phyloP scores from a whole-genome alignment of 2,329 filamentous ascomycete species.

The Nakataea oryzae region DNA sequence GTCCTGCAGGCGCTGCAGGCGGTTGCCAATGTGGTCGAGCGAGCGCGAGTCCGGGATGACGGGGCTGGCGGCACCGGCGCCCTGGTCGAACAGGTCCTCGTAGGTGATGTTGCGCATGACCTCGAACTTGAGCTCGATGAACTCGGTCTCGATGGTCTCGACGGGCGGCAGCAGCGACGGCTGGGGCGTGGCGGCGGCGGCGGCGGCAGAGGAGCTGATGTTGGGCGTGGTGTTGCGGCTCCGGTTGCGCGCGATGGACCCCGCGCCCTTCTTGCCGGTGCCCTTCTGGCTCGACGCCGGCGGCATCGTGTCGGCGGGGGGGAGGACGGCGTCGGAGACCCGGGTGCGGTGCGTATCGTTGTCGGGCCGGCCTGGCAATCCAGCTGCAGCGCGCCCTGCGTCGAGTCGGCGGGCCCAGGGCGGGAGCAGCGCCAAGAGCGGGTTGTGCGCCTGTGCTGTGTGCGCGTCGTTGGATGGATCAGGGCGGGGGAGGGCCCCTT shows the following conservation, averaged over 20 bases:
- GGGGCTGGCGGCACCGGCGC: conserved; percentile 34
- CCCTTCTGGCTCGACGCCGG: conserved; percentile 49
- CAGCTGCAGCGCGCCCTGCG: background rate
- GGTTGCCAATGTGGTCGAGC: conserved; percentile 52
- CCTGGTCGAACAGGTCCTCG: conserved; percentile 60
- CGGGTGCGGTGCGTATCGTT: background rate
- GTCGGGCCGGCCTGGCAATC: background rate
- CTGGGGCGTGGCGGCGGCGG: conserved; percentile 28
- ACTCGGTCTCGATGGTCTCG: conserved; percentile 49
- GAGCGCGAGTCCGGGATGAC: conserved; percentile 53
- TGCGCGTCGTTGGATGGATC: background rate
- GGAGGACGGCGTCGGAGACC: background rate
- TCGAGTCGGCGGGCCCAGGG: background rate
- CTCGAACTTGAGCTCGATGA: conserved; percentile 53
- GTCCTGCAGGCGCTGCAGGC: conserved; percentile 53
- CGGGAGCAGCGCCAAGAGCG: background rate
- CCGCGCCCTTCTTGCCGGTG: conserved; percentile 54
- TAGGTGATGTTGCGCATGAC: conserved; percentile 49
- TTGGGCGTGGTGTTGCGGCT: conserved; percentile 69
- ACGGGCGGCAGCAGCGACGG: conserved; percentile 43
- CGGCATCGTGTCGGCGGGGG: conserved; percentile 33
- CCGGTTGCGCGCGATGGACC: conserved; percentile 50
- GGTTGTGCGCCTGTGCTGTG: background rate
- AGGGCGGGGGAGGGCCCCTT: background rate
- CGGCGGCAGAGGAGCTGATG: conserved; percentile 1